Conservation (phyloP, 208 protist genomes). For the Sergeia podlipaevii region DNA sequence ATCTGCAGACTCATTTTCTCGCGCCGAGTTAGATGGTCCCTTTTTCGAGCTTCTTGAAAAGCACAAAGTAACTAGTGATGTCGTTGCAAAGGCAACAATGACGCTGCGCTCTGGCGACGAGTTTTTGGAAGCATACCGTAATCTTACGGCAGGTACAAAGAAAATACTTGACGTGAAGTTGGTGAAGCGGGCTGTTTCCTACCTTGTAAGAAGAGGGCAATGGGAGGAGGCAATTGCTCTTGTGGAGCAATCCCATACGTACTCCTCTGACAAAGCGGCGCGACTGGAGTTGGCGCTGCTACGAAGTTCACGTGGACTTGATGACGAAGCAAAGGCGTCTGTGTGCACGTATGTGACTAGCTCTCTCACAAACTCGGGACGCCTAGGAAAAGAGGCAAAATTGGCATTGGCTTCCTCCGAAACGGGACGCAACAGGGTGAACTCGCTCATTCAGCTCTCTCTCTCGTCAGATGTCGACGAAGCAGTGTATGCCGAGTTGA, state of each 20-base stretch:
- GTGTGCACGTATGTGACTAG: constrained; percentile 35
- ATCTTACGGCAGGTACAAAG: constrained; percentile 3
- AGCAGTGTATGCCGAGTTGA: constrained; percentile 62
- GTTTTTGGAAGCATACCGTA: constrained; percentile 25
- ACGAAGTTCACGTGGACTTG: constrained; percentile 16
- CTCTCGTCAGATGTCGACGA: constrained; percentile 68
- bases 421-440: constrained; percentile 31
- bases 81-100: constrained; percentile 22
- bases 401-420: constrained; percentile 45
- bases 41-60: constrained; percentile 13
- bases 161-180: constrained; percentile 18
- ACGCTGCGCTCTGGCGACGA: constrained; percentile 9
- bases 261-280: constrained; percentile 42
- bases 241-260: constrained; percentile 28
- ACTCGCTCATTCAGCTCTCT: constrained; percentile 52
- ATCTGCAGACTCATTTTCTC: background rate
- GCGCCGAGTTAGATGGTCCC: background rate
- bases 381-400: constrained; percentile 39
- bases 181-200: constrained; percentile 23
- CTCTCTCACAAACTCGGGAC: constrained; percentile 33
- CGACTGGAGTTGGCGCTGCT: constrained; percentile 39
- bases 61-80: constrained; percentile 12
- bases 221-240: constrained; percentile 72
- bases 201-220: constrained; percentile 20
- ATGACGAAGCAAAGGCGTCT: constrained; percentile 24